A percentile compares a stretch with the other conserved stretches of the same genome.
Evolutionary conservation across 345 rosid species (phyloP).

Genomic region (Clausena lansium): DNA sequence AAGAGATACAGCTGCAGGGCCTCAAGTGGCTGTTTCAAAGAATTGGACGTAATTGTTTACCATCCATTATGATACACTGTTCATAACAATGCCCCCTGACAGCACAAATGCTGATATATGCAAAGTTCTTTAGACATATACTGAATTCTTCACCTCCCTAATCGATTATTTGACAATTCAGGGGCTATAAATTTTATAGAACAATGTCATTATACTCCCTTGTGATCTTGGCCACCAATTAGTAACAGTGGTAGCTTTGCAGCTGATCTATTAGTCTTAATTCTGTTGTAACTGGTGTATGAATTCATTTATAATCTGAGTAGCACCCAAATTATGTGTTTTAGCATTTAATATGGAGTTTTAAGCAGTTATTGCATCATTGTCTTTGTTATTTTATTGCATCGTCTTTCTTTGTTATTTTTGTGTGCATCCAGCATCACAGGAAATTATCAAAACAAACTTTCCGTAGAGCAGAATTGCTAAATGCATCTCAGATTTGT

Average conservation of each 20-base stretch:
- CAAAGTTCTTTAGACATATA: not conserved
- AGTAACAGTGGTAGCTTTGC: slow-evolving; percentile 15
- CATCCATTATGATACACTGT: not conserved
- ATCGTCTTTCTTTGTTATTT: not conserved
- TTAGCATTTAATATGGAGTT: not conserved
- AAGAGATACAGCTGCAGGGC: not conserved
- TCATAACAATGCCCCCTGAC: not conserved
- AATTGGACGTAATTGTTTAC: slow-evolving; percentile 8
- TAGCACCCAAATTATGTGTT: not conserved
- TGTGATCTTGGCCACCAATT: slow-evolving; percentile 6
- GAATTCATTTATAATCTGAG: not conserved
- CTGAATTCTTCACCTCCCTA: slow-evolving; percentile 27
- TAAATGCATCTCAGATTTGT: not conserved
- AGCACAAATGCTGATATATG: not conserved
- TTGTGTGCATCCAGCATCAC: not conserved
- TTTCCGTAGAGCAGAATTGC: not conserved
- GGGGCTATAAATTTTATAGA: slow-evolving; percentile 21
- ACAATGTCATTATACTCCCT: not conserved
- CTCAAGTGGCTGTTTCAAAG: not conserved
- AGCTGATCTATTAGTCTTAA: not conserved
- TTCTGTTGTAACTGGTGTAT: slow-evolving; percentile 14
- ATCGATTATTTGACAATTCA: slow-evolving; percentile 23
- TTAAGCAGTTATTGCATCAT: not conserved
- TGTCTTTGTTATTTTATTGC: not conserved
- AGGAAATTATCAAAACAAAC: no score